These are phyloP conservation scores for Exidia glandulosa DNA, from an alignment of 768 basidiomycete species.

Conservation along the genomic window DNA sequence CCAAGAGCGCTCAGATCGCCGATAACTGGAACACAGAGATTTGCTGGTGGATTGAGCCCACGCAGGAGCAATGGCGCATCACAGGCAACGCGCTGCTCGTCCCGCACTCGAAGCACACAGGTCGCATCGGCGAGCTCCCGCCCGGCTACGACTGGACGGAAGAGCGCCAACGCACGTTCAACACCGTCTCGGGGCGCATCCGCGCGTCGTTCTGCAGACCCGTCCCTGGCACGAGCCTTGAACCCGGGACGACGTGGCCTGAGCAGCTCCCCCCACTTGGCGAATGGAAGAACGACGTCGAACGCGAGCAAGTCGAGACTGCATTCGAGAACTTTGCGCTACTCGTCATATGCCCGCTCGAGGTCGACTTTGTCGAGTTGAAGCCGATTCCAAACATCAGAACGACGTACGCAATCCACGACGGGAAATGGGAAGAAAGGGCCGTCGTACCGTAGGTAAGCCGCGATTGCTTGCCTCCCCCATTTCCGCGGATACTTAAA, in stretches of 20 bases:
- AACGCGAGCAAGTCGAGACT: constrained; percentile 34
- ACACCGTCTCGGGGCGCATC: constrained; percentile 46
- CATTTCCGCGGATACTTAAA: no score
- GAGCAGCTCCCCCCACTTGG: constrained; percentile 35
- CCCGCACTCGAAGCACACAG: constrained; percentile 31
- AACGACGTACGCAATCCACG: constrained; percentile 38
- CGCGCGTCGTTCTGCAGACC: constrained; percentile 66
- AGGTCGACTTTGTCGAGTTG: constrained; percentile 61
- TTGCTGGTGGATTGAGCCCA: constrained; percentile 63
- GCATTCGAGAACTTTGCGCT: constrained; percentile 63
- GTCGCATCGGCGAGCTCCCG: constrained; percentile 21
- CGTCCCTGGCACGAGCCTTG: constrained; percentile 47
- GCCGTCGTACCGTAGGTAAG: constrained; percentile 45
- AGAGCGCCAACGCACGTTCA: constrained; percentile 49
- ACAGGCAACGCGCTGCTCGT: constrained; percentile 45
- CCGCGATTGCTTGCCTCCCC: background rate
- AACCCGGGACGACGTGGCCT: constrained; percentile 50
- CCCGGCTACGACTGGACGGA: constrained; percentile 52
- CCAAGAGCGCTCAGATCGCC: constrained; percentile 51
- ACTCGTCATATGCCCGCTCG: constrained; percentile 55
- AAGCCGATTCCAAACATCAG: constrained; percentile 45
- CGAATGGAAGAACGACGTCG: constrained; percentile 31
- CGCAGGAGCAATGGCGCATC: constrained; percentile 66
- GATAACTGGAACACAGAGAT: constrained; percentile 43
- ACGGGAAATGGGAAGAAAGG: constrained; percentile 41